A percentile compares a stretch with the other conserved stretches of the same genome.
Conservation (phyloP, 1,284 basidiomycete species). For the Ustilago xerochloae region DNA sequence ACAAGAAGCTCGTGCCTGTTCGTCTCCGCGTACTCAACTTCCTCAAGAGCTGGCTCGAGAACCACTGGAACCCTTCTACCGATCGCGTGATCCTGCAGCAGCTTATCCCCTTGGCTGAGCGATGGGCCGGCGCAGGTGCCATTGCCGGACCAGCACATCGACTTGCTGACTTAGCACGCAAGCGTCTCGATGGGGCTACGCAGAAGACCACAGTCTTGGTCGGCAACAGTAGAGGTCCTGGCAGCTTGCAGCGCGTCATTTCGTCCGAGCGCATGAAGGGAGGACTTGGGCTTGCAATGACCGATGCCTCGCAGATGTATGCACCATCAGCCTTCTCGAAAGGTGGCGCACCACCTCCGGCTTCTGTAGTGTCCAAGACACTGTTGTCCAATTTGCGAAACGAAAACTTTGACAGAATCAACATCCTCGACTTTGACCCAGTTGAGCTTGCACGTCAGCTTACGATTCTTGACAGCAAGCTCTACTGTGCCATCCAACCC, state of each 20-base stretch:
- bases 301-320: constrained; percentile 57
- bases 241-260: constrained; percentile 61
- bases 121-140: constrained; percentile 61
- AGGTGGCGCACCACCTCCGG: constrained; percentile 66
- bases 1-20: constrained; percentile 86
- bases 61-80: constrained; percentile 80
- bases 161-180: constrained; percentile 66
- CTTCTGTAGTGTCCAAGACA: constrained; percentile 83
- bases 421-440: constrained; percentile 87
- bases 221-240: constrained; percentile 41
- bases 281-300: constrained; percentile 34
- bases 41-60: constrained; percentile 91
- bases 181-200: constrained; percentile 39
- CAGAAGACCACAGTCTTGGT: constrained; percentile 48
- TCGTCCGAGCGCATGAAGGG: constrained; percentile 64
- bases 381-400: constrained; percentile 72
- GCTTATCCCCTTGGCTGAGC: constrained; percentile 76
- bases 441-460: constrained; percentile 74
- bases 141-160: constrained; percentile 77
- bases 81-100: constrained; percentile 71
- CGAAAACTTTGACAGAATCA: constrained; percentile 72
- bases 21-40: constrained; percentile 89
- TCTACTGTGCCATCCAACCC: constrained; percentile 67
- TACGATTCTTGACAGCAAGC: constrained; percentile 66
- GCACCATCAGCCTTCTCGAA: constrained; percentile 42